A percentile compares a stretch with the other conserved stretches of the same genome.
Conservation (phyloP, 768 basidiomycete genomes). For the Leccinum obscurum region DNA sequence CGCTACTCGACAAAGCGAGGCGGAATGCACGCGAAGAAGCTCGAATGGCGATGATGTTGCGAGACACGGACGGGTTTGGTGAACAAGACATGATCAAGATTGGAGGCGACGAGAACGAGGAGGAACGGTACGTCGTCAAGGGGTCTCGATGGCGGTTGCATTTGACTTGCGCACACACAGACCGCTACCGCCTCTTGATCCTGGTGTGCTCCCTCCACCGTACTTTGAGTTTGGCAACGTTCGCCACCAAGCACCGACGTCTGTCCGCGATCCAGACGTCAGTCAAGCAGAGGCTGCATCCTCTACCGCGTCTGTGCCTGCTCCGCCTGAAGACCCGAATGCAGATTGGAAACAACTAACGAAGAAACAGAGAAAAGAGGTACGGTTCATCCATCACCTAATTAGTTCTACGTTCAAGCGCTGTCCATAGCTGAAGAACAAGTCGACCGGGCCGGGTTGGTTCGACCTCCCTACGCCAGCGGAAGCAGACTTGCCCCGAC, state of each 20-base stretch:
- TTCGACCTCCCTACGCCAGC: slow-evolving; percentile 85
- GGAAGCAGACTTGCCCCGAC: slow-evolving; percentile 73
- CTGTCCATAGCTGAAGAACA: slow-evolving; percentile 54
- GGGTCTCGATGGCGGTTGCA: not conserved
- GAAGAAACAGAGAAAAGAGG: slow-evolving; percentile 71
- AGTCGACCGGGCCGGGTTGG: slow-evolving; percentile 76
- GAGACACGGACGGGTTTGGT: slow-evolving; percentile 32
- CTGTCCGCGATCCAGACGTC: slow-evolving; percentile 61
- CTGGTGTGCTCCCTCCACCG: slow-evolving; percentile 59
- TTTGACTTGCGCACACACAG: slow-evolving; percentile 33
- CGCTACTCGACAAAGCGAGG: slow-evolving; percentile 61
- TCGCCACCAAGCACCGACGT: slow-evolving; percentile 44
- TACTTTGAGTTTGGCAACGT: slow-evolving; percentile 59
- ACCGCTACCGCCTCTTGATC: slow-evolving; percentile 62
- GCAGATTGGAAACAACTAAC: slow-evolving; percentile 68
- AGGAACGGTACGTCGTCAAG: slow-evolving; percentile 36
- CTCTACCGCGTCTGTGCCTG: slow-evolving; percentile 50
- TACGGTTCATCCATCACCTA: slow-evolving; percentile 31
- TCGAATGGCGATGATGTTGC: slow-evolving; percentile 21
- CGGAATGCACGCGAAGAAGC: slow-evolving; percentile 44
- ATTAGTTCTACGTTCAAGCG: not conserved
- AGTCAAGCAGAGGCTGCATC: slow-evolving; percentile 52
- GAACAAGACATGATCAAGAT: slow-evolving; percentile 59
- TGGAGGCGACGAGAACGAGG: slow-evolving; percentile 35
- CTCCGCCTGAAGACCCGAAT: slow-evolving; percentile 64